phyloP scores from a whole-genome alignment of 1,139 yeast species.

The Suhomyces wounanorum region DNA sequence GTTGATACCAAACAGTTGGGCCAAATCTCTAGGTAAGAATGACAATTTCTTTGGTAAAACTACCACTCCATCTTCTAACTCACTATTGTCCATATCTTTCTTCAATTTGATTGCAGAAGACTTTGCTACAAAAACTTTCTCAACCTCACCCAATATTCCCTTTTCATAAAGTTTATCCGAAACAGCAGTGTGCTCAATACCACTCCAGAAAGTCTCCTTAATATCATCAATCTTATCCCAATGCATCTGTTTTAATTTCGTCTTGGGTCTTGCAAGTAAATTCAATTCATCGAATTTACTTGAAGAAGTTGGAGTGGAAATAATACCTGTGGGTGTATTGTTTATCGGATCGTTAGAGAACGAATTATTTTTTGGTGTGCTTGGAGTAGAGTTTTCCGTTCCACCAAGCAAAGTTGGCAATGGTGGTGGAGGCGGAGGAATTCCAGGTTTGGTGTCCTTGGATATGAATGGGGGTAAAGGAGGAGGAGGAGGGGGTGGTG shows the following conservation, averaged over 20 bases:
- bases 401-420: conserved; percentile 15
- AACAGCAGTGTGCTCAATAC: conserved; percentile 47
- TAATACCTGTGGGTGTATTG: conserved; percentile 5
- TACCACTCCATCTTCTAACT: conserved; percentile 25
- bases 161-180: conserved; percentile 58
- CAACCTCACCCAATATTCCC: conserved; percentile 81
- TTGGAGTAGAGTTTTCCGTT: neutral
- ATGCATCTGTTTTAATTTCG: conserved; percentile 85
- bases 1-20: conserved; percentile 86
- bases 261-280: conserved; percentile 50
- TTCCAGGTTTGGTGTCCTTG: neutral
- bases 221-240: conserved; percentile 84
- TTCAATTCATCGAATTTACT: conserved; percentile 7
- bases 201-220: conserved; percentile 82
- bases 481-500: conserved; percentile 22
- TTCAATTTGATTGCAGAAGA: conserved; percentile 49
- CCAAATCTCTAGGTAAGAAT: conserved; percentile 75
- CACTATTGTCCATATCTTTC: conserved; percentile 28
- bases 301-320: conserved; percentile 1
- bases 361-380: conserved; percentile 6
- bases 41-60: conserved; percentile 50
- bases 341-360: conserved; percentile 1
- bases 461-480: conserved; percentile 12
- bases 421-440: conserved; percentile 32
- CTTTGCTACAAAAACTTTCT: conserved; percentile 70